Evolutionary conservation across 106 monocot genomes (phyloP).

Genomic region (Dioscorea zingiberensis): DNA sequence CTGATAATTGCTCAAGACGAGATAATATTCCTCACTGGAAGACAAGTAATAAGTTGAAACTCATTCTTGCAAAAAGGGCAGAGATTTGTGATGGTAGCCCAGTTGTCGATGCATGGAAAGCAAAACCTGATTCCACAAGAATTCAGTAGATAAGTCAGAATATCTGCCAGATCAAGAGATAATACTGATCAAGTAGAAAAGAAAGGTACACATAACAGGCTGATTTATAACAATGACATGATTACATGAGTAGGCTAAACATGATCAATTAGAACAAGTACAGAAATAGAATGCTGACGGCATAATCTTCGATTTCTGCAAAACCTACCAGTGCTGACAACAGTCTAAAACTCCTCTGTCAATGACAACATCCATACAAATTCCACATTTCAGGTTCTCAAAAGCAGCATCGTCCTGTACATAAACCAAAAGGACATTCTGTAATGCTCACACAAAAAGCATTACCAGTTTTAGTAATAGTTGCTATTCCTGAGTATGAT

Average conservation of each 20-base stretch:
- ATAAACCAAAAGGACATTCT: not conserved
- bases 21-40: conserved; percentile 57
- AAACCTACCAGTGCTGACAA: conserved; percentile 83
- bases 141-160: not conserved
- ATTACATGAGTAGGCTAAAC: not conserved
- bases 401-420: conserved; percentile 54
- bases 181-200: not conserved
- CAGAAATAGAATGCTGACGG: not conserved
- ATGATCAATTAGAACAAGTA: not conserved
- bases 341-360: conserved; percentile 90
- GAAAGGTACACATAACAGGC: not conserved
- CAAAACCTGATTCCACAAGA: conserved; percentile 67
- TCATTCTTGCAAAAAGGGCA: conserved; percentile 93
- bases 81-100: conserved; percentile 88
- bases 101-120: conserved; percentile 95
- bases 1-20: not conserved
- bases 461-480: not conserved
- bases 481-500: not conserved
- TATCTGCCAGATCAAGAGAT: not conserved
- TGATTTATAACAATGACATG: not conserved
- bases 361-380: conserved; percentile 80
- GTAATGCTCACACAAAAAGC: too few relatives aligned
- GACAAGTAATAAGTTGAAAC: conserved; percentile 81
- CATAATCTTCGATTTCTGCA: not conserved
- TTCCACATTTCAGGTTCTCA: conserved; percentile 71